Evolutionary conservation across 306 rosid genomes (phyloP), one percentile per base, ranked within the genome.

Genomic region (Datisca glomerata): DNA sequence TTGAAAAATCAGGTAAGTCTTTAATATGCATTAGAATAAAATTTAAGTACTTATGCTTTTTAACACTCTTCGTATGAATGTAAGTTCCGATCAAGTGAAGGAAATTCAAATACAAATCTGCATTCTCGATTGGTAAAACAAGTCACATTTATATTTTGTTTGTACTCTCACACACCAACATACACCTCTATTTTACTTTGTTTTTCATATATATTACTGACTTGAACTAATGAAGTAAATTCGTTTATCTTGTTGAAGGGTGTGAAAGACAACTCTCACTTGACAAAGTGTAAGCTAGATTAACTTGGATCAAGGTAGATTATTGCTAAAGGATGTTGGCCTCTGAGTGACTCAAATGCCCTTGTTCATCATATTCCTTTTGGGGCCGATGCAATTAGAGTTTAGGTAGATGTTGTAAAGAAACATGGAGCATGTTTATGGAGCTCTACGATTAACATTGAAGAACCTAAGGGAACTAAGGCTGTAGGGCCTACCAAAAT

Each of bases 1-100:
- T 2, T 51, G 41, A 50, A 37, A 24, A 16, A 22, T 34, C 21
- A 49, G 44, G 55, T 8, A 49, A 16, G 56, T 23, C n/a, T n/a
- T n/a, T n/a, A n/a, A n/a, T n/a, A n/a, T n/a, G n/a, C n/a, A n/a
- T n/a, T n/a, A n/a, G n/a, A n/a, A n/a, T n/a, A n/a, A n/a, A n/a
- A n/a, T n/a, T n/a, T n/a, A n/a, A 8, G n/a, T n/a, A n/a, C n/a
- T n/a, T n/a, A n/a, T n/a, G n/a, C n/a, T n/a, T n/a, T n/a, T n/a
- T n/a, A n/a, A 24, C 7, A 24, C 18, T 45, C 7, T 13, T 22
- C 13, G 4, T 13, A 7, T 7, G n/a, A n/a, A n/a, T 21, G 11
- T 23, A 8, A 44, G 9, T 20, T 10, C 8, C 4, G 8, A 3
- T 34, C 23, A 24, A 25, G 0, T 15, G 49, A 3, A 7, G 35